A percentile compares a stretch with the other conserved stretches of the same genome.
Evolutionary conservation across 2,329 filamentous ascomycete genomes (phyloP).

Genomic region (Venturia nashicola): DNA sequence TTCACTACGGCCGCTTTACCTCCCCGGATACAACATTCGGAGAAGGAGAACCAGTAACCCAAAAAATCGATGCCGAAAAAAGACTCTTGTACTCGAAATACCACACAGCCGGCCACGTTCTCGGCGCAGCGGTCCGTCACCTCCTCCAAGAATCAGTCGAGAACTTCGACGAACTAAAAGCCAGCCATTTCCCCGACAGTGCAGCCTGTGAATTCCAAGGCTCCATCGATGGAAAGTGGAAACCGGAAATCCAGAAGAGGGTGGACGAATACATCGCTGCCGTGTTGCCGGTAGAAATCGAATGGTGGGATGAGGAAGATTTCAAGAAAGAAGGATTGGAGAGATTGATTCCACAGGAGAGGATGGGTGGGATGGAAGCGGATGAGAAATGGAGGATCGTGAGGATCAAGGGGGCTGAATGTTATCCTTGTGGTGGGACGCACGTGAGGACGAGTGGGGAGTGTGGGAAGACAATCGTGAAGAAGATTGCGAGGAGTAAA

Average conservation of each 20-base stretch:
- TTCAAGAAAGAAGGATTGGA: constrained; percentile 29
- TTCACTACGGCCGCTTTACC: constrained; percentile 52
- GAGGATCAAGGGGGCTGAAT: constrained; percentile 53
- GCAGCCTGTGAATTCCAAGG: constrained; percentile 58
- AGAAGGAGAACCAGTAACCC: constrained; percentile 35
- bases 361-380: constrained; percentile 13
- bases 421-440: constrained; percentile 65
- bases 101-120: constrained; percentile 63
- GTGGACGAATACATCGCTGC: constrained; percentile 46
- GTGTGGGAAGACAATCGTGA: constrained; percentile 50
- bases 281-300: constrained; percentile 32
- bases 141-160: constrained; percentile 39
- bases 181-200: constrained; percentile 56
- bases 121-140: constrained; percentile 53
- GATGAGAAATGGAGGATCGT: constrained; percentile 44
- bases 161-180: constrained; percentile 55
- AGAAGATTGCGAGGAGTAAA: constrained; percentile 54
- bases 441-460: constrained; percentile 51
- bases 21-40: constrained; percentile 22
- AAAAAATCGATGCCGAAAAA: constrained; percentile 48
- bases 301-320: constrained; percentile 56
- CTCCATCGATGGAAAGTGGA: constrained; percentile 44
- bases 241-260: constrained; percentile 42
- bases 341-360: constrained; percentile 41
- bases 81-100: constrained; percentile 53